Evolutionary conservation across 148 eudicot species (phyloP), one percentile per base, ranked within the genome.

Genomic region (Vaccinium myrtillus): DNA sequence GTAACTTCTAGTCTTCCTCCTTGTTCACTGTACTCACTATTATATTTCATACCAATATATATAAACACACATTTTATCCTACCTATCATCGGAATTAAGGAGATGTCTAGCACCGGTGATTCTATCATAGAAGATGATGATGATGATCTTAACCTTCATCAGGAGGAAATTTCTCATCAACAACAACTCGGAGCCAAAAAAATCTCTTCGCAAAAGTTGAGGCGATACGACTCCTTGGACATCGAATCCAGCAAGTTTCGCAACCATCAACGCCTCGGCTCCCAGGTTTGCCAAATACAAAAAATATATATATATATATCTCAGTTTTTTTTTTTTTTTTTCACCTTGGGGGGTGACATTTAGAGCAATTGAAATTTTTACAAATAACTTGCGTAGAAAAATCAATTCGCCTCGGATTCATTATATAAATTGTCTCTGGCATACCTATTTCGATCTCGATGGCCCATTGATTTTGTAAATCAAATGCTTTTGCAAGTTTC

Each of bases 151-250:
- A n/a, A 67, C 36, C 6, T 32, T 12, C 16, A 3, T 67, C 73
- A 67, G 73, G 73, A 67, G 16, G 73, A 67, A 67, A 4, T 67
- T 25, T 12, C 73, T 25, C 73, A 67, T 25, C 73, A 67, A 9
- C 73, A 67, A 25, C 73, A 25, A 27, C 73, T 67, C 5, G 36
- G 25, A 67, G 36, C 73, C 6, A 67, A 67, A 27, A 67, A 67
- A 25, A 67, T 67, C 36, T 84, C 86, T 0, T 78, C 21, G 69
- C 59, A 69, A 18, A 78, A 51, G 53, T 76, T 84, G 30, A 19
- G 16, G 27, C 81, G 86, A 8, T 32, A 8, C 39, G 86, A 84
- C 54, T 84, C 86, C 3, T 54, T 84, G 78, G 86, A 84, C 80
- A 39, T 84, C 19, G 86, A 84, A 53, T 78, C 86, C 4, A 1